Evolutionary conservation across 164 flowering plant genomes (phyloP), one percentile per base, ranked within the genome.

Genomic region (Macadamia tetraphylla): DNA sequence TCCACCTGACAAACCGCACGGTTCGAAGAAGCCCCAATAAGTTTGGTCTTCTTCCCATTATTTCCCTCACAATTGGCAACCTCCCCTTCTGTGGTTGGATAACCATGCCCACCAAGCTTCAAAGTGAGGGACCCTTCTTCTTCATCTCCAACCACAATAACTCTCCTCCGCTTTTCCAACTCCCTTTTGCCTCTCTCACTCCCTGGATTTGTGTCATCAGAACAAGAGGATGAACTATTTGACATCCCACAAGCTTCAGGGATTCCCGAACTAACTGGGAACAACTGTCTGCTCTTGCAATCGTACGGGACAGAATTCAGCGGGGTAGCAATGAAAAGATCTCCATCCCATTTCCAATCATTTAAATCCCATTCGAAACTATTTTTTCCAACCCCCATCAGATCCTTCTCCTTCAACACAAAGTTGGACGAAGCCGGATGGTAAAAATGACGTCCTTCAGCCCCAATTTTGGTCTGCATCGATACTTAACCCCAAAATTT

Each of bases 1-100:
- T 87, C 90, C 67, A 91, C 98, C 78, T 94, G 98, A 81, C 89
- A 86, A 76, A 77, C 81, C 0, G 82, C 79, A 23, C 80, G 83
- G 60, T 65, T 85, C 13, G 76, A 51, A 66, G 60, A 48, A 66
- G 63, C 64, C 5, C 77, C 78, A 30, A 42, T 78, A 14, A 73
- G 51, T 63, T 81, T 83, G 9, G 76, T 65, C 74, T 82, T 82
- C 76, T 83, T 83, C 51, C 80, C 82, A 60, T 69, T 66, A 12
- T 58, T 76, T 15, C 75, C 81, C 4, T 78, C 85, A 76, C 73
- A 76, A 65, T 64, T 78, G 15, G 62, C 73, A 30, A 57, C 40
- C 44, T 76, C 83, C 64, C 76, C 57, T 62, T 74, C 78, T 56
- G 60, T 2, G 14, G 55, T 14, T 0, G 74, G 62, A 66, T 32